Evolutionary conservation across 2,329 filamentous ascomycete species (phyloP).

Genomic region (Calonectria hongkongensis): DNA sequence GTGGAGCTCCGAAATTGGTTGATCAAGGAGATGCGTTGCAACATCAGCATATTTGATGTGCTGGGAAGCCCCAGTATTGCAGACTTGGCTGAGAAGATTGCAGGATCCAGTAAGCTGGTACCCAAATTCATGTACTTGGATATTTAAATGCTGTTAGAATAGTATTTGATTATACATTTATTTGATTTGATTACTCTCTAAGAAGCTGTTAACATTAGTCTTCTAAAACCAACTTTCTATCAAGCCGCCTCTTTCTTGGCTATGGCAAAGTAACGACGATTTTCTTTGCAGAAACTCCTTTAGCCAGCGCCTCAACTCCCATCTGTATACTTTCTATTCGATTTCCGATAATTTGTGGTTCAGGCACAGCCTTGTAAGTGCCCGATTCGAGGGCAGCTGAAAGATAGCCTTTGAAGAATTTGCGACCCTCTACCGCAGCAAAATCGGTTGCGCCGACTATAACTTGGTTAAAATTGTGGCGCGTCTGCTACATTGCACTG

Average conservation of each 20-base stretch:
- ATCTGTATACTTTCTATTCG: background rate
- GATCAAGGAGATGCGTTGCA: background rate
- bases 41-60: background rate
- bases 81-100: background rate
- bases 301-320: background rate
- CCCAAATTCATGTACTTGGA: background rate
- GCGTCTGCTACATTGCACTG: too few species aligned
- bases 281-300: slow-evolving; percentile 5
- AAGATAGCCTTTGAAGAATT: slow-evolving; percentile 1
- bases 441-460: slow-evolving; percentile 8
- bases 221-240: too few species aligned
- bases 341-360: background rate
- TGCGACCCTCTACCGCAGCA: background rate
- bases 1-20: background rate
- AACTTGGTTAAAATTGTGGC: background rate
- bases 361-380: background rate
- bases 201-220: too few species aligned
- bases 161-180: too few species aligned
- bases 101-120: background rate
- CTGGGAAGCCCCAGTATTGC: background rate
- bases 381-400: background rate
- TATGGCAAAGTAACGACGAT: background rate
- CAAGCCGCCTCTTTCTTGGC: background rate
- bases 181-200: too few species aligned
- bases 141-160: too few species aligned